Base-by-base conservation (phyloP, 2,329 filamentous ascomycete species). In the Lachnellula subtilissima region DNA sequence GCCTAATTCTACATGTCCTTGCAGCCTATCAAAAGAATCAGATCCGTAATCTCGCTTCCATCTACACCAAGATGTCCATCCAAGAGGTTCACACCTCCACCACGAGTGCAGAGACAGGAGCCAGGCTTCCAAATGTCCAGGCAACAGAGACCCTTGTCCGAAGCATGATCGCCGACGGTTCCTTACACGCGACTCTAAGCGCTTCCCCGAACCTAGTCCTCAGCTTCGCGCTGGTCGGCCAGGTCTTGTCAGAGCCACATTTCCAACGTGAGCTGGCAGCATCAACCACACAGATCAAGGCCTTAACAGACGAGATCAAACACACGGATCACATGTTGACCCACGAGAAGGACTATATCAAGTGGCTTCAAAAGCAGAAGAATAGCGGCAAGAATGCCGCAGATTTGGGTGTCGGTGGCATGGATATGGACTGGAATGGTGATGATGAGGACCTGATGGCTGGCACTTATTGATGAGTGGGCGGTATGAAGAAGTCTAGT, bases 11-110 rank as follows among this genome's bases (percentile, higher is more conserved):
- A 4, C 84, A 90, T 69, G 85, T 93, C 11, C 70, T 87, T 40
- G 75, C 80, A 19, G 84, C 88, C 9, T 89, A 92, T 68, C 84
- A 88, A 63, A 84, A 85, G 64, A 91, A 87, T 75, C 85, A 88
- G 57, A 83, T 97, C 55, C 76, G 87, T 36, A 84, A 84, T 57
- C 77, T 97, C 25, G 84, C 86, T 46, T 80, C 82, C 52, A 85
- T 89, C 3, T 97, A 93, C 68, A 75, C 74, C 52, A 81, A 81
- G 59, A 74, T 86, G 36, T 78, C 80, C 15, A 74, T 86, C 35
- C 64, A 76, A 17, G 77, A 83, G 64, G 70, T 86, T 19, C 76
- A 78, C 43, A 63, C 70, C 23, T 70, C 72, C 43, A 85, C 83
- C 0, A 73, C 75, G 50, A 82, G 76, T 61, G 83, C 78, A 37